These are phyloP conservation scores for Paramecium pentaurelia DNA, from an alignment of 73 alveolate species.

Conservation along the genomic window DNA sequence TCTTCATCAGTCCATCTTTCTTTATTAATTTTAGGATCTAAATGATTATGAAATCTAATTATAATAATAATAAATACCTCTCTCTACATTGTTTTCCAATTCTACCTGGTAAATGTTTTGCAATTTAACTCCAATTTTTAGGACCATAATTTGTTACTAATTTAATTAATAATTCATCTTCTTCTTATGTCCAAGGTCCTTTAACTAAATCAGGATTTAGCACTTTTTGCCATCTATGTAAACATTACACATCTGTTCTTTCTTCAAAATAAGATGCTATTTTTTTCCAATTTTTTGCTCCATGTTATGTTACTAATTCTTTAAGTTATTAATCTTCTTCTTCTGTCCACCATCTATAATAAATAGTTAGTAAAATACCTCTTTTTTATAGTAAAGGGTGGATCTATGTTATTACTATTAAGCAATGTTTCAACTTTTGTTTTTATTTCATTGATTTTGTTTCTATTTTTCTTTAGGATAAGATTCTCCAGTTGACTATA, in stretches of 20 bases:
- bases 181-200: slow-evolving; percentile 98
- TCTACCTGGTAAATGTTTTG: slow-evolving; percentile 96
- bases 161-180: slow-evolving; percentile 83
- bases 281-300: slow-evolving; percentile 83
- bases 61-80: slow-evolving; percentile 42
- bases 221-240: slow-evolving; percentile 86
- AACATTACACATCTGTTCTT: slow-evolving; percentile 81
- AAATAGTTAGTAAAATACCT: not conserved
- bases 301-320: slow-evolving; percentile 64
- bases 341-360: slow-evolving; percentile 70
- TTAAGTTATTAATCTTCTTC: slow-evolving; percentile 73
- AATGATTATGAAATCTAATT: slow-evolving; percentile 94
- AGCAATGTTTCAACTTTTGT: slow-evolving; percentile 8
- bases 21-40: slow-evolving; percentile 90
- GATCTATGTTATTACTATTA: slow-evolving; percentile 15
- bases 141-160: slow-evolving; percentile 92
- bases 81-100: slow-evolving; percentile 97
- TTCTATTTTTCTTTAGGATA: not conserved
- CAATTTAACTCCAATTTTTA: slow-evolving; percentile 93
- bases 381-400: slow-evolving; percentile 22
- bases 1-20: slow-evolving; percentile 95
- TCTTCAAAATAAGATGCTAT: slow-evolving; percentile 76
- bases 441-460: slow-evolving; percentile 4
- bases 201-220: slow-evolving; percentile 84
- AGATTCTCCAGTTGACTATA: not conserved